Percentiles rank a stretch among this genome's conserved stretches.
Evolutionary conservation across 352 stramenopile species (phyloP).

Genomic region (Globisporangium nunn): DNA sequence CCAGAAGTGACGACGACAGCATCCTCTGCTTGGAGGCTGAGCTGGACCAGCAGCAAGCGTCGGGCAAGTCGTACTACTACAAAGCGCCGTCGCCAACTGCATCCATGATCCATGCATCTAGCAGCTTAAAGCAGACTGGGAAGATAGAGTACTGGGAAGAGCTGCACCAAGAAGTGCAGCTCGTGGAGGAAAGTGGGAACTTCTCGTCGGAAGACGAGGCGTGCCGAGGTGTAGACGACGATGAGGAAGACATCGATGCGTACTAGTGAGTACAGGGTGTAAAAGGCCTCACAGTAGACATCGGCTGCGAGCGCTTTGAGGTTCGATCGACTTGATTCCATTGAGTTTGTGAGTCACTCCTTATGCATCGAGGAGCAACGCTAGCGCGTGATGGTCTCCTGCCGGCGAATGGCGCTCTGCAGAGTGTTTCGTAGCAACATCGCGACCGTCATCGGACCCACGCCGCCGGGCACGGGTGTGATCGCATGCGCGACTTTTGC

Average conservation of each 20-base stretch:
- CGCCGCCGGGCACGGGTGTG: slow-evolving; percentile 93
- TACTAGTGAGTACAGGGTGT: slow-evolving; percentile 1
- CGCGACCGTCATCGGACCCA: slow-evolving; percentile 98
- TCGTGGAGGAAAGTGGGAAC: slow-evolving; percentile 64
- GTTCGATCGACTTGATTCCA: neutral
- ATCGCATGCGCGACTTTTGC: slow-evolving; percentile 88
- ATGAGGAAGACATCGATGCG: slow-evolving; percentile 2
- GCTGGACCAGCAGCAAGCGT: slow-evolving; percentile 27
- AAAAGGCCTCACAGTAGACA: neutral
- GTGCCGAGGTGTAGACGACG: slow-evolving; percentile 2
- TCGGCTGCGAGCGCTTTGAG: neutral
- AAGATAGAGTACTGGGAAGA: slow-evolving; percentile 52
- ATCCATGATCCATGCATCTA: neutral
- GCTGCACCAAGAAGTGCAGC: slow-evolving; percentile 56
- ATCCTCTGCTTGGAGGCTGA: slow-evolving; percentile 20
- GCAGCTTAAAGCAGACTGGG: neutral
- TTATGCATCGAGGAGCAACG: neutral
- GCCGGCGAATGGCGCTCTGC: slow-evolving; percentile 33
- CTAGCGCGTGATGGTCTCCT: neutral
- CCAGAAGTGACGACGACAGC: neutral
- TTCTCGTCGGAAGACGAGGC: slow-evolving; percentile 70
- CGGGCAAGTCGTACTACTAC: slow-evolving; percentile 14
- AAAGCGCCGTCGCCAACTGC: slow-evolving; percentile 17
- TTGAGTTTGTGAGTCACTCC: neutral
- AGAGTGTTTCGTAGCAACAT: slow-evolving; percentile 89